Conservation (phyloP, 345 rosid genomes). For the Murraya paniculata region DNA sequence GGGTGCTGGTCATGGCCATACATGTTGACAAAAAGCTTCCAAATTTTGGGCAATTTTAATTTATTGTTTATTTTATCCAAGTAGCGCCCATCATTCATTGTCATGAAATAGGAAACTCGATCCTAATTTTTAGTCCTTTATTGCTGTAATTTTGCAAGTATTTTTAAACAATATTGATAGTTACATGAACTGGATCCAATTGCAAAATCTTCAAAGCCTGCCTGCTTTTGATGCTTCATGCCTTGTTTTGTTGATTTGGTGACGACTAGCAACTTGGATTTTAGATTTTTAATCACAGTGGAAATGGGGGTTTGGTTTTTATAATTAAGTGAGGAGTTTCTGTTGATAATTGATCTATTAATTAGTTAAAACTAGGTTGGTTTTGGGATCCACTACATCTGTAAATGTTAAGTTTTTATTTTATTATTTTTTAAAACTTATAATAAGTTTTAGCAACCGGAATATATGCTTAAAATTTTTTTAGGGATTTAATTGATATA, state of each 20-base stretch:
- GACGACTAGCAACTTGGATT: background rate
- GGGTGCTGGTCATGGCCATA: background rate
- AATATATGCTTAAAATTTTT: background rate
- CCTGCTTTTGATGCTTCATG: conserved; percentile 7
- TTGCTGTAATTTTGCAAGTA: background rate
- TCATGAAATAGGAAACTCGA: conserved; percentile 1
- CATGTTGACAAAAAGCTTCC: conserved; percentile 3
- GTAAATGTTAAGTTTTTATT: background rate
- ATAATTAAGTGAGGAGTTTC: conserved; percentile 4
- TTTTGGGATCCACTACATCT: background rate
- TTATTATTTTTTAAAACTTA: background rate
- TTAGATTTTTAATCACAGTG: background rate
- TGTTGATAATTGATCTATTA: background rate
- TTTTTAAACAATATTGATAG: background rate
- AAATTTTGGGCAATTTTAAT: background rate
- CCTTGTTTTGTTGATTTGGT: background rate
- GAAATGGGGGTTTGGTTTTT: background rate
- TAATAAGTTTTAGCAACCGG: too few species aligned
- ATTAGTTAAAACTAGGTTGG: background rate
- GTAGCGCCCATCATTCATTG: conserved; percentile 8
- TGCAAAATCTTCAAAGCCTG: background rate
- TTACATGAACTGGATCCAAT: background rate
- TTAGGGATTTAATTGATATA: background rate
- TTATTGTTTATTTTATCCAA: background rate
- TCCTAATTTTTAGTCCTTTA: conserved; percentile 10